Evolutionary conservation across 371 early-diverging fungal genomes (phyloP).

Genomic region (Mortierella sp.): DNA sequence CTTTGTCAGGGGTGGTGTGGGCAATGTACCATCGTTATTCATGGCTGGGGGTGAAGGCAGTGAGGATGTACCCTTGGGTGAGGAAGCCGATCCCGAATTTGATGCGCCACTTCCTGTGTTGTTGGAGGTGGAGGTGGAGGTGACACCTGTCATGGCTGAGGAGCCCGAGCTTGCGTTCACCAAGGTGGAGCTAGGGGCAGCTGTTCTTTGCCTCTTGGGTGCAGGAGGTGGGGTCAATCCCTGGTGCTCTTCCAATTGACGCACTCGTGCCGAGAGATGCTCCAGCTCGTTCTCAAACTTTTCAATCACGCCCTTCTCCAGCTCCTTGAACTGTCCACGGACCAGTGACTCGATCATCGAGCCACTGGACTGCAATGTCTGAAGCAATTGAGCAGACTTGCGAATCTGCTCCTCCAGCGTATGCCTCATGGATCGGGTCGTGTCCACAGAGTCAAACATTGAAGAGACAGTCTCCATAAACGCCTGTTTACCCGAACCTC

Average conservation of each 20-base stretch:
- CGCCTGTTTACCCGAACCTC: constrained; percentile 24
- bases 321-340: constrained; percentile 77
- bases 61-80: constrained; percentile 6
- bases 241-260: constrained; percentile 50
- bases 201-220: background rate
- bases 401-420: constrained; percentile 84
- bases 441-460: constrained; percentile 70
- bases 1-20: constrained; percentile 44
- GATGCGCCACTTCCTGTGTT: constrained; percentile 1
- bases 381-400: constrained; percentile 75
- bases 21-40: constrained; percentile 16
- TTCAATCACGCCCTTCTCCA: constrained; percentile 68
- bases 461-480: constrained; percentile 68
- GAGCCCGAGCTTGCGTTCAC: constrained; percentile 13
- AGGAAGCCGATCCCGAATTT: constrained; percentile 3
- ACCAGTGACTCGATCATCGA: constrained; percentile 82
- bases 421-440: constrained; percentile 64
- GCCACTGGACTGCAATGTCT: constrained; percentile 77
- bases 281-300: constrained; percentile 46
- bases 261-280: constrained; percentile 42
- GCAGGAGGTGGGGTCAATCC: constrained; percentile 37
- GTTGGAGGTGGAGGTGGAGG: constrained; percentile 11
- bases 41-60: constrained; percentile 3
- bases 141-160: constrained; percentile 30
- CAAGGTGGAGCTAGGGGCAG: background rate